A percentile compares a stretch with the other conserved stretches of the same genome.
phyloP scores from a whole-genome alignment of 805 yeast genomes.

The Barnettozyma botsteinii region DNA sequence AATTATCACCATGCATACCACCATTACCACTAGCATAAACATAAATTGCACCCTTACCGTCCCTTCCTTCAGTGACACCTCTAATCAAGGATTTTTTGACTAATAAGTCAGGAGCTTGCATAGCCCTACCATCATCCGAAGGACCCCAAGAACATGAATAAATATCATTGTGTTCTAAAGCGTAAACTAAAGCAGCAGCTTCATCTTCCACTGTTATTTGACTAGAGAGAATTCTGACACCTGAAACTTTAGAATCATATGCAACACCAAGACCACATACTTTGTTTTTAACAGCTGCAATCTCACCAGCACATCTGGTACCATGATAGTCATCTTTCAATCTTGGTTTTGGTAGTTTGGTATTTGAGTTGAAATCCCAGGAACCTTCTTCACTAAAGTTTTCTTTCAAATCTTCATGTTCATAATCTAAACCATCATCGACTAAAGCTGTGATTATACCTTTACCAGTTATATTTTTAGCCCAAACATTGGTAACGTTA shows the following conservation, averaged over 20 bases:
- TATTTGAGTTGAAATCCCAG: constrained; percentile 86
- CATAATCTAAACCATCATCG: constrained; percentile 91
- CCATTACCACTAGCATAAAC: constrained; percentile 98
- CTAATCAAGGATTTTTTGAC: constrained; percentile 80
- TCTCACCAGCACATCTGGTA: constrained; percentile 96
- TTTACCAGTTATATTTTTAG: constrained; percentile 68
- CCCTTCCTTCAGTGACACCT: constrained; percentile 79
- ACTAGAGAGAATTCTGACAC: constrained; percentile 83
- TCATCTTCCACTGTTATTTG: constrained; percentile 80
- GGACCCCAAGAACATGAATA: constrained; percentile 99
- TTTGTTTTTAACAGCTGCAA: constrained; percentile 77
- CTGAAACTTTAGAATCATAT: constrained; percentile 76
- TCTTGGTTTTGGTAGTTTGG: constrained; percentile 71
- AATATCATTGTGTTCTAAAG: constrained; percentile 79
- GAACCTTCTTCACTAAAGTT: constrained; percentile 77
- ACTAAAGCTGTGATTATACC: constrained; percentile 84
- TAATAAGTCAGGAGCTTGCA: constrained; percentile 76
- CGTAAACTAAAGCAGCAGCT: constrained; percentile 81
- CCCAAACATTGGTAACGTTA: constrained; percentile 84
- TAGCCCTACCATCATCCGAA: constrained; percentile 80
- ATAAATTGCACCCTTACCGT: constrained; percentile 76
- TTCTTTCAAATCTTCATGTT: constrained; percentile 61
- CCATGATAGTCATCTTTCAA: constrained; percentile 87
- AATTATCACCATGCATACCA: constrained; percentile 73
- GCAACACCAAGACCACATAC: constrained; percentile 98